These are phyloP conservation scores for Rhizopogon roseolus DNA, from an alignment of 768 basidiomycete genomes.

Conservation along the genomic window DNA sequence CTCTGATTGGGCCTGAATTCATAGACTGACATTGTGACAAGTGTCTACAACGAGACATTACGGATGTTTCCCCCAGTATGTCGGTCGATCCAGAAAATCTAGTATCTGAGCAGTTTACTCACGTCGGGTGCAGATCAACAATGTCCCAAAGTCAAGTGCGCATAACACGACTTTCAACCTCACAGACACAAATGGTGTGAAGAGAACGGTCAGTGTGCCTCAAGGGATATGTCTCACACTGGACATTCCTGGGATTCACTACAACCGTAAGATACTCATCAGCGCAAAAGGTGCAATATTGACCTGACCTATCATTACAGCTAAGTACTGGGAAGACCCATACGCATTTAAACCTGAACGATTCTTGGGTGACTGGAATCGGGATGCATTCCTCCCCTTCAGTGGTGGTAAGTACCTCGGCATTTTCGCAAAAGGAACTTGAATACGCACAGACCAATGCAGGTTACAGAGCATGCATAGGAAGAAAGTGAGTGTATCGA, in stretches of 20 bases:
- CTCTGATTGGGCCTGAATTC: not conserved
- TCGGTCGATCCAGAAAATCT: not conserved
- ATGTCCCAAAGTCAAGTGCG: conserved; percentile 38
- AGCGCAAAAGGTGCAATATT: not conserved
- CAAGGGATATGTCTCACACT: conserved; percentile 35
- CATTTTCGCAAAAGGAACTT: not conserved
- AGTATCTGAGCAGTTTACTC: not conserved
- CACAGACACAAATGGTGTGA: conserved; percentile 31
- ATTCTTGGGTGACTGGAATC: conserved; percentile 50
- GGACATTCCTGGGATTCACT: conserved; percentile 38
- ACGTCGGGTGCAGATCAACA: conserved; percentile 25
- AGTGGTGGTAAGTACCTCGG: conserved; percentile 32
- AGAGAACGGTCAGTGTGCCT: conserved; percentile 35
- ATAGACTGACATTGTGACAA: conserved; percentile 3
- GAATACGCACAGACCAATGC: conserved; percentile 3
- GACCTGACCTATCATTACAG: too few relatives aligned
- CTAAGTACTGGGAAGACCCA: conserved; percentile 35
- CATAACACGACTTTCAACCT: conserved; percentile 40
- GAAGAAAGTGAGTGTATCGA: conserved; percentile 30
- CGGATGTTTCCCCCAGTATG: conserved; percentile 27
- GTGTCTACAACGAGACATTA: conserved; percentile 22
- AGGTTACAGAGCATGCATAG: conserved; percentile 40
- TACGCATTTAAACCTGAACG: conserved; percentile 33
- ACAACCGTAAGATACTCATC: conserved; percentile 38
- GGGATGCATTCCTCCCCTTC: conserved; percentile 53